These are phyloP conservation scores for Colletotrichum sansevieriae DNA, from an alignment of 2,329 filamentous ascomycete genomes.

Conservation along the genomic window DNA sequence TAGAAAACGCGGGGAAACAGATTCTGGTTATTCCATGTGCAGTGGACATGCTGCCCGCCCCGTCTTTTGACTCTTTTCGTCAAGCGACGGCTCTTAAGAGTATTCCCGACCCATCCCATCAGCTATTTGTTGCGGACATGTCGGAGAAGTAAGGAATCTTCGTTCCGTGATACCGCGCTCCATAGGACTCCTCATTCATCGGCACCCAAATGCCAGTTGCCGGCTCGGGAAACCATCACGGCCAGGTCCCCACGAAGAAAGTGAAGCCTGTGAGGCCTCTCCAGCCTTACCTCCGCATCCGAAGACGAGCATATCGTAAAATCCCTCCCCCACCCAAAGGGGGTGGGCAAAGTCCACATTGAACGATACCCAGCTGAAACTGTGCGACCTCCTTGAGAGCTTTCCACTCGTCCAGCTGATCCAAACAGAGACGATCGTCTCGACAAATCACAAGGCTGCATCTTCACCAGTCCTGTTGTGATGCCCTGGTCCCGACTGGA, in stretches of 20 bases:
- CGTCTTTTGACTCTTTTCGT: background rate
- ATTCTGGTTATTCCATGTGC: background rate
- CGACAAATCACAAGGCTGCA: conserved; percentile 31
- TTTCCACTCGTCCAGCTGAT: conserved; percentile 32
- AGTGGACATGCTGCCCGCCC: background rate
- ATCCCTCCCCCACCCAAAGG: background rate
- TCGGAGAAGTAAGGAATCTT: background rate
- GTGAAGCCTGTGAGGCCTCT: background rate
- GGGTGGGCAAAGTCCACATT: conserved; percentile 36
- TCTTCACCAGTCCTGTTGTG: background rate
- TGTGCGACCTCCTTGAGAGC: conserved; percentile 26
- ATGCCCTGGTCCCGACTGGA: conserved; percentile 3
- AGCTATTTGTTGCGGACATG: background rate
- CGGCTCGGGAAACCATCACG: conserved; percentile 8
- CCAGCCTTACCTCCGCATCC: conserved; percentile 9
- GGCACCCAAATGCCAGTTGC: conserved; percentile 1
- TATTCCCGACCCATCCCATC: background rate
- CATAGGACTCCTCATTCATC: background rate
- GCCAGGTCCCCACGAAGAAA: background rate
- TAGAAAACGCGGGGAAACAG: background rate
- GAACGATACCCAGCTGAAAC: conserved; percentile 38
- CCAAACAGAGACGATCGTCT: conserved; percentile 21
- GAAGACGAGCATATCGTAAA: background rate
- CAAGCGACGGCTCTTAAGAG: background rate
- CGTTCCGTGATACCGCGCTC: background rate